A percentile compares a stretch with the other conserved stretches of the same genome.
These are phyloP conservation scores for Colletotrichum euphorbiae DNA, from an alignment of 2,329 filamentous ascomycete species.

Conservation along the genomic window DNA sequence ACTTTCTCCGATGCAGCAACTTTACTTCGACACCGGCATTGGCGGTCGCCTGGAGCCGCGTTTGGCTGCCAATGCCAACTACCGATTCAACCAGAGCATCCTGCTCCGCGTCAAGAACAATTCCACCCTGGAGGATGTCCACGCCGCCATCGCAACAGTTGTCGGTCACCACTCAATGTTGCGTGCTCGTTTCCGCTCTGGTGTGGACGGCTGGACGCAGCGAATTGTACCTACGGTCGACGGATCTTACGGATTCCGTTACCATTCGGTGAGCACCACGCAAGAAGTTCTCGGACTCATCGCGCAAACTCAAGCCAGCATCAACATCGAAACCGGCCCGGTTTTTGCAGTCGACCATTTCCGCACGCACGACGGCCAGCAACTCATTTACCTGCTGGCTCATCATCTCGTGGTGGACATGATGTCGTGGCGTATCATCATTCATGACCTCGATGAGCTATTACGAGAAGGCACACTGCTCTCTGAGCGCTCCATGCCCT, in stretches of 20 bases:
- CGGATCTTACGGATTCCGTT: constrained; percentile 58
- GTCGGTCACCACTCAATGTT: constrained; percentile 65
- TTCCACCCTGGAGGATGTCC: constrained; percentile 56
- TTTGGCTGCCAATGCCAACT: constrained; percentile 49
- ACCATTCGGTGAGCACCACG: constrained; percentile 54
- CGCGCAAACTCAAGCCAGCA: constrained; percentile 54
- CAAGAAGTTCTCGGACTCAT: constrained; percentile 56
- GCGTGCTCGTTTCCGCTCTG: constrained; percentile 57
- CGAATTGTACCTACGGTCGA: constrained; percentile 53
- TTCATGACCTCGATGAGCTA: constrained; percentile 62
- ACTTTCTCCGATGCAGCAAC: constrained; percentile 65
- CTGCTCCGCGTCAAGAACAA: constrained; percentile 58
- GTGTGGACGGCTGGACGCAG: constrained; percentile 59
- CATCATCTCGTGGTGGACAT: constrained; percentile 65
- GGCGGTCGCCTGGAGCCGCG: constrained; percentile 50
- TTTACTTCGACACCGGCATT: constrained; percentile 63
- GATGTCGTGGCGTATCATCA: constrained; percentile 62
- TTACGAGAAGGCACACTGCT: constrained; percentile 57
- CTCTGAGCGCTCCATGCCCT: constrained; percentile 59
- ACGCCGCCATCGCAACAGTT: constrained; percentile 60
- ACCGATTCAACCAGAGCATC: constrained; percentile 64
- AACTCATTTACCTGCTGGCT: constrained; percentile 61
- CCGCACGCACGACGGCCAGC: constrained; percentile 56
- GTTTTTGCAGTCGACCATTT: constrained; percentile 64
- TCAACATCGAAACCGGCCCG: constrained; percentile 63